Evolutionary conservation across 495 filamentous ascomycete genomes (phyloP), one percentile per base, ranked within the genome.

Genomic region (Elasticomyces elasticus): DNA sequence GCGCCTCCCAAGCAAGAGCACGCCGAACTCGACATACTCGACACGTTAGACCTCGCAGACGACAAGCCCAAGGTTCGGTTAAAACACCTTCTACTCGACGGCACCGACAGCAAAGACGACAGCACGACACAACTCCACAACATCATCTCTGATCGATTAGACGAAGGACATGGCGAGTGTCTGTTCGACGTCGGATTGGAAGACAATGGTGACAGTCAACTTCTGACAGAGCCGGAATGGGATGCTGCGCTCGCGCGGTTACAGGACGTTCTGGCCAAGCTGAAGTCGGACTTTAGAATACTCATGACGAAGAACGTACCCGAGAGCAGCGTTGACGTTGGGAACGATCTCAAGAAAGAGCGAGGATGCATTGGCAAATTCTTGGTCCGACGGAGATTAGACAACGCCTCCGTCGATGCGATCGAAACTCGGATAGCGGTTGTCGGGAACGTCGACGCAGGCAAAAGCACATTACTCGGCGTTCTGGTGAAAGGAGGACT

Each of bases 391-490:
- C 81, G 82, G 65, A 66, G 76, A 22, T 87, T n/a, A n/a, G n/a
- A n/a, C n/a, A n/a, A n/a, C n/a, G n/a, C n/a, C n/a, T n/a, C n/a
- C n/a, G 91, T 96, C 64, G 84, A 91, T 60, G 82, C 92, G 44
- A 92, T 94, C 49, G 92, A 98, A 76, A 90, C 91, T n/a, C 74
- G 92, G 57, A 91, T 98, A 67, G 92, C 91, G 2, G 92, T 98
- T 1, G 92, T 97, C 17, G 92, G 92, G 11, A 98, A 98, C 73
- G 83, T 82, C 81, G 92, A 98, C 65, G 92, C 92, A 13, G 92
- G 92, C 0, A 98, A 98, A 68, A 91, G 86, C 66, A 97, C 94
- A 51, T 89, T 96, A 85, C 76, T 98, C 0, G 92, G 92, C 42
- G 92, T 98, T 2, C 74, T 98, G 22, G 94, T 97, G 5, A 97